Percentiles rank a stretch among this genome's conserved stretches.
These are phyloP conservation scores for Carex kokanica DNA, from an alignment of 176 grass and related monocot species.

Conservation along the genomic window DNA sequence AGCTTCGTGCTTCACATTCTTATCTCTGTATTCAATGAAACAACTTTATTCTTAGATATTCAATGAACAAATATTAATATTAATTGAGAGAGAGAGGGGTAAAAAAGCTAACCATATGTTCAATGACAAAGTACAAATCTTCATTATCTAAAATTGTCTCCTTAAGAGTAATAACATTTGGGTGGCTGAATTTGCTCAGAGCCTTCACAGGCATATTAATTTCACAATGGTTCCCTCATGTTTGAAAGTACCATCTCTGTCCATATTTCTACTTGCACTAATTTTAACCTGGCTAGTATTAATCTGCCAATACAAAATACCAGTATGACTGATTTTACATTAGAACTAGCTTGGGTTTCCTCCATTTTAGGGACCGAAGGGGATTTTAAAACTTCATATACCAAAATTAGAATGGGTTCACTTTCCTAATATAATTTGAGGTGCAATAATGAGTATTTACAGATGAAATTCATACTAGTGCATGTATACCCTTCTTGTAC, in stretches of 20 bases:
- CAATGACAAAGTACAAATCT: too few species aligned
- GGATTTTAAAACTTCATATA: background rate
- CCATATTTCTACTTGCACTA: background rate
- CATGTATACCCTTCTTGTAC: background rate
- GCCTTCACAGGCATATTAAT: slow-evolving; percentile 45
- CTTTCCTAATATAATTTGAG: background rate
- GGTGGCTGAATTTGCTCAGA: slow-evolving; percentile 66
- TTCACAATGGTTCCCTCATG: background rate
- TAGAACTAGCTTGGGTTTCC: background rate
- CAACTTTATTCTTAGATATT: background rate
- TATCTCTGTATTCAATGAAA: background rate
- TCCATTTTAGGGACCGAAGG: background rate
- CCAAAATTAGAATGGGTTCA: background rate
- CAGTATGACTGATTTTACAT: background rate
- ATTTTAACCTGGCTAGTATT: background rate
- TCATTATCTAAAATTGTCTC: too few species aligned
- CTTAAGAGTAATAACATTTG: slow-evolving; percentile 86
- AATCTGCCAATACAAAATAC: background rate
- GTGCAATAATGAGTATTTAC: background rate
- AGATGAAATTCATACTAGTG: background rate
- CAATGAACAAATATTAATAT: background rate
- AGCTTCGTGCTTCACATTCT: too few species aligned
- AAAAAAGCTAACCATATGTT: slow-evolving; percentile 57
- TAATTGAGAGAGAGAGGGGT: background rate
- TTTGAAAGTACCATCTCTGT: background rate